phyloP scores from a whole-genome alignment of 2,329 filamentous ascomycete genomes.

The Pyrenophora seminiperda region DNA sequence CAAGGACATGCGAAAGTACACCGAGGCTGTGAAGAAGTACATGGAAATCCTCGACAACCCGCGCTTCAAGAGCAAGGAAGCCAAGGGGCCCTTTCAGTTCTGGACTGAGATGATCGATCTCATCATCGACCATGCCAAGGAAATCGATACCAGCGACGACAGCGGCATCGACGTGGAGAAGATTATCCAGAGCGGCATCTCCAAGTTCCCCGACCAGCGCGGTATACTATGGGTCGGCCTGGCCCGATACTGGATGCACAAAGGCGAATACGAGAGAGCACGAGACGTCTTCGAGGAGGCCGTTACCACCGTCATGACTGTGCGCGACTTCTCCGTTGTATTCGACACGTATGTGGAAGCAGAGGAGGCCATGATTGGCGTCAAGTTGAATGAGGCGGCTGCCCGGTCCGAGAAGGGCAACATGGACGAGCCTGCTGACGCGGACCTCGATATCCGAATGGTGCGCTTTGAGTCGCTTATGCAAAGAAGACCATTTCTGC shows the following conservation, averaged over 20 bases:
- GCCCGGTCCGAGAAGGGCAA: slow-evolving; percentile 77
- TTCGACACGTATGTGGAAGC: slow-evolving; percentile 98
- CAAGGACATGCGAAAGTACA: slow-evolving; percentile 79
- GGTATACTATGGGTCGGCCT: slow-evolving; percentile 94
- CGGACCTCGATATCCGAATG: slow-evolving; percentile 95
- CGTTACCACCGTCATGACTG: slow-evolving; percentile 97
- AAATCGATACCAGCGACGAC: slow-evolving; percentile 80
- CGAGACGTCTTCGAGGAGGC: slow-evolving; percentile 95
- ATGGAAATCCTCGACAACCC: slow-evolving; percentile 91
- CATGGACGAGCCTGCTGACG: slow-evolving; percentile 81
- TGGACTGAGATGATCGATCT: slow-evolving; percentile 98
- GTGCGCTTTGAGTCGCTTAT: slow-evolving; percentile 97
- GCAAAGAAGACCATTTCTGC: slow-evolving; percentile 91
- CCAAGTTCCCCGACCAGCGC: slow-evolving; percentile 88
- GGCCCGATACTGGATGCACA: slow-evolving; percentile 95
- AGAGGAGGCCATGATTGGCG: slow-evolving; percentile 91
- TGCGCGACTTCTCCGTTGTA: slow-evolving; percentile 93
- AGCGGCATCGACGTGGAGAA: slow-evolving; percentile 86
- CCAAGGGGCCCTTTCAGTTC: slow-evolving; percentile 92
- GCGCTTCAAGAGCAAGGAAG: slow-evolving; percentile 87
- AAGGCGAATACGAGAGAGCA: slow-evolving; percentile 88
- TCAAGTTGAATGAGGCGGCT: slow-evolving; percentile 86
- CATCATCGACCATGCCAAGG: slow-evolving; percentile 85
- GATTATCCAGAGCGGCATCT: slow-evolving; percentile 90
- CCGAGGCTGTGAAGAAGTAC: slow-evolving; percentile 88